Conservation (phyloP, 2,329 filamentous ascomycete genomes). For the Penicillium griseofulvum region DNA sequence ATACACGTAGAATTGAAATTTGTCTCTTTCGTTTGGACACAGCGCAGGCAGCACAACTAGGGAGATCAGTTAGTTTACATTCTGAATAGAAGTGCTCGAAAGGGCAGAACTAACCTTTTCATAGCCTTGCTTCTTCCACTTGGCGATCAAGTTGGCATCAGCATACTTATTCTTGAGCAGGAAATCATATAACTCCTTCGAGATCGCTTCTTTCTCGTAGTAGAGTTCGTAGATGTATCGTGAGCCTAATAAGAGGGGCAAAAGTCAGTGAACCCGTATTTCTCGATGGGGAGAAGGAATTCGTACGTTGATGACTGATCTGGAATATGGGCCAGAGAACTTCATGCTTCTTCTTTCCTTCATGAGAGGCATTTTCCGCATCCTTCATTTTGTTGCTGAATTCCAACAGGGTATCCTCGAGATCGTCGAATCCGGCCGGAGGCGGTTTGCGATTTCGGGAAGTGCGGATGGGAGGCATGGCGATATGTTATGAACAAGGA, state of each 20-base stretch:
- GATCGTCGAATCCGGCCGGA: conserved; percentile 65
- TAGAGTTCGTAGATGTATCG: conserved; percentile 97
- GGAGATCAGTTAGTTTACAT: background rate
- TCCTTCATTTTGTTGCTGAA: conserved; percentile 69
- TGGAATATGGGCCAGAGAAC: conserved; percentile 97
- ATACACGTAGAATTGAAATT: conserved; percentile 98
- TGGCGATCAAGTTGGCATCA: conserved; percentile 91
- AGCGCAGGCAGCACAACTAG: conserved; percentile 87
- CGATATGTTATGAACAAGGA: background rate
- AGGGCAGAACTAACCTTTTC: conserved; percentile 68
- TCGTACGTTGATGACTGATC: conserved; percentile 83
- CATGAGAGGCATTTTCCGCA: conserved; percentile 80
- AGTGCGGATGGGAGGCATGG: conserved; percentile 62
- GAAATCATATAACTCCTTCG: conserved; percentile 89
- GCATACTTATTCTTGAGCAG: conserved; percentile 95
- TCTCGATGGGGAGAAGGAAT: background rate
- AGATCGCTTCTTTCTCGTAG: conserved; percentile 96
- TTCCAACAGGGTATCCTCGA: conserved; percentile 66
- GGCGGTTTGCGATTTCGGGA: conserved; percentile 62
- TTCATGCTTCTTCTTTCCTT: conserved; percentile 83
- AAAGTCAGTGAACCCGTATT: background rate
- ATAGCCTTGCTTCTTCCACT: conserved; percentile 99
- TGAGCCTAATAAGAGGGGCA: conserved; percentile 47
- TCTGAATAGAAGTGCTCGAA: background rate
- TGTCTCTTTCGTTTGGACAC: conserved; percentile 99